Evolutionary conservation across 225 moss, liverwort and hornwort species (phyloP).

Genomic region (Sphagnum contortum): DNA sequence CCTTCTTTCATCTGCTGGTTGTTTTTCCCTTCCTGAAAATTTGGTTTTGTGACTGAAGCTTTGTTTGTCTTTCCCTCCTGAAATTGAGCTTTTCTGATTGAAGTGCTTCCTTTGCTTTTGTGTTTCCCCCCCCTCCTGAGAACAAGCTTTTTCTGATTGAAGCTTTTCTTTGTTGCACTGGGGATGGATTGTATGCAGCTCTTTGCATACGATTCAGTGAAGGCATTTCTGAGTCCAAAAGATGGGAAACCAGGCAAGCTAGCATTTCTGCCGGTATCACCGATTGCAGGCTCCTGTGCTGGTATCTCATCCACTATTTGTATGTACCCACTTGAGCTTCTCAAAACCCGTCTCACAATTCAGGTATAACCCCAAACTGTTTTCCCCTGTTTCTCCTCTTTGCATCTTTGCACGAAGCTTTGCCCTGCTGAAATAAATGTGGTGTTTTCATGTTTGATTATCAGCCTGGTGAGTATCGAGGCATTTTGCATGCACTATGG

Average conservation of each 20-base stretch:
- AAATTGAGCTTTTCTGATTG: too few species aligned
- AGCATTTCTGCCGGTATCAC: conserved; percentile 54
- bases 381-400: not conserved
- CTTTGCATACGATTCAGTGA: conserved; percentile 70
- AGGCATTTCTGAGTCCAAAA: conserved; percentile 45
- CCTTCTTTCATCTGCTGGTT: too few species aligned
- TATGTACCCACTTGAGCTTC: conserved; percentile 74
- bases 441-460: not conserved
- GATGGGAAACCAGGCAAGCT: conserved; percentile 34
- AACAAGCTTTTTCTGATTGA: too few species aligned
- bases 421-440: too few species aligned
- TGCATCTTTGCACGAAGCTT: not conserved
- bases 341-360: conserved; percentile 79
- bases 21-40: too few species aligned
- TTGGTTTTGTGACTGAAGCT: too few species aligned
- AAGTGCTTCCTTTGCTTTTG: too few species aligned
- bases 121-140: too few species aligned
- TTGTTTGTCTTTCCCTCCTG: too few species aligned
- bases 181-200: conserved; percentile 24
- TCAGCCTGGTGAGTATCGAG: conserved; percentile 67
- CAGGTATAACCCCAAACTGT: conserved; percentile 24
- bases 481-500: conserved; percentile 58
- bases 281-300: conserved; percentile 64
- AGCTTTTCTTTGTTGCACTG: too few species aligned
- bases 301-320: conserved; percentile 65